Conservation (phyloP, 1,139 yeast species). For the Debaryomyces sp. region DNA sequence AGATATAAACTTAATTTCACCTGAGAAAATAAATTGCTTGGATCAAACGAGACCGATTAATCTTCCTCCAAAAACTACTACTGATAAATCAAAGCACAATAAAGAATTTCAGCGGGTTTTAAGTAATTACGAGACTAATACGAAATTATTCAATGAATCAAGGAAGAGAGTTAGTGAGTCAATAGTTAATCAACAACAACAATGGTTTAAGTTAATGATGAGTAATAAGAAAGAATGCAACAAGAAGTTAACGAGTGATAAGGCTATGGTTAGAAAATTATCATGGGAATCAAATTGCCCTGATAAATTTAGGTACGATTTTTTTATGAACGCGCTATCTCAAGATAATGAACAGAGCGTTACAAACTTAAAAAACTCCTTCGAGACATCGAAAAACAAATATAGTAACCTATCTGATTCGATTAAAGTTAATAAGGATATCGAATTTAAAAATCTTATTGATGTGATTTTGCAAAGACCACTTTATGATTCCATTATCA, state of each 20-base stretch:
- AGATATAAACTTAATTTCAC: slow-evolving; percentile 43
- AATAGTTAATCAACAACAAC: slow-evolving; percentile 23
- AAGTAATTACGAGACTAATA: slow-evolving; percentile 30
- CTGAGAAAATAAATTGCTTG: slow-evolving; percentile 39
- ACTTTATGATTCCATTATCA: slow-evolving; percentile 28
- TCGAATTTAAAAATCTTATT: slow-evolving; percentile 36
- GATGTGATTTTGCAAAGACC: slow-evolving; percentile 32
- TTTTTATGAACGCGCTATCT: slow-evolving; percentile 30
- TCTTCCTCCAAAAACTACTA: slow-evolving; percentile 43
- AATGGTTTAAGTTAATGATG: slow-evolving; percentile 29
- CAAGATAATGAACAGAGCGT: slow-evolving; percentile 19
- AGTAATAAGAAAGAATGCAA: slow-evolving; percentile 25
- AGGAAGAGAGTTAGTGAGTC: slow-evolving; percentile 24
- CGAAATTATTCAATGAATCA: slow-evolving; percentile 24
- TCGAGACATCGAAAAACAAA: slow-evolving; percentile 23
- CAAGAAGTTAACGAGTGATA: slow-evolving; percentile 32
- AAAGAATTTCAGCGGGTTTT: slow-evolving; percentile 40
- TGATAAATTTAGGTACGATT: slow-evolving; percentile 27
- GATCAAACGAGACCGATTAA: slow-evolving; percentile 52
- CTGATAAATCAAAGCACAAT: slow-evolving; percentile 42
- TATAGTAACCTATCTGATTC: slow-evolving; percentile 28
- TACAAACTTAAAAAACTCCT: slow-evolving; percentile 20
- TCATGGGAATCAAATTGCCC: slow-evolving; percentile 46
- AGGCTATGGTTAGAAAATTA: slow-evolving; percentile 34
- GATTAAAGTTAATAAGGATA: slow-evolving; percentile 33